Conservation (phyloP, 805 yeast genomes). For the Candida alai region DNA sequence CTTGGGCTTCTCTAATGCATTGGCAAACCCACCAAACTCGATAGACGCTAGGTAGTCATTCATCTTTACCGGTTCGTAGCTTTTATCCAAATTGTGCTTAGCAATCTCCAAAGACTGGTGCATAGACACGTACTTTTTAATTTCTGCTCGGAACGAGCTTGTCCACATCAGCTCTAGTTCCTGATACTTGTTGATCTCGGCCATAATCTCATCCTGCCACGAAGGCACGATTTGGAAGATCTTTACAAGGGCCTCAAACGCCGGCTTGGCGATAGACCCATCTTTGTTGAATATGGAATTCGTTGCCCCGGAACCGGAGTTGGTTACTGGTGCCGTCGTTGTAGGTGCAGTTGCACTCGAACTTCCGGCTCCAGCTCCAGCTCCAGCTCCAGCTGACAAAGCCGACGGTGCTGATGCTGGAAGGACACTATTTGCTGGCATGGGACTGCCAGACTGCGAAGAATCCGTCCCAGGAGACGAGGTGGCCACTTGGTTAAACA, state of each 20-base stretch:
- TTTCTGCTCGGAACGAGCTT: slow-evolving; percentile 23
- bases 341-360: slow-evolving; percentile 2
- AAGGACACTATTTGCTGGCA: too few relatives aligned
- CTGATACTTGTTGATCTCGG: slow-evolving; percentile 22
- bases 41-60: slow-evolving; percentile 36
- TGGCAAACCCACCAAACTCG: slow-evolving; percentile 35
- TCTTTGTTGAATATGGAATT: slow-evolving; percentile 26
- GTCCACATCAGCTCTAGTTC: slow-evolving; percentile 31
- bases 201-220: slow-evolving; percentile 30
- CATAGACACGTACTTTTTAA: slow-evolving; percentile 25
- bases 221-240: slow-evolving; percentile 27
- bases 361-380: slow-evolving; percentile 3
- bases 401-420: slow-evolving; percentile 6
- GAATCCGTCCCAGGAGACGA: slow-evolving; percentile 1
- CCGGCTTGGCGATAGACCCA: slow-evolving; percentile 22
- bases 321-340: slow-evolving; percentile 3
- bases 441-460: neutral
- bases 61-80: slow-evolving; percentile 28
- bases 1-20: slow-evolving; percentile 18
- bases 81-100: slow-evolving; percentile 19
- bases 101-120: slow-evolving; percentile 27
- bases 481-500: slow-evolving; percentile 14
- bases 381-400: too few relatives aligned
- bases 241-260: slow-evolving; percentile 22
- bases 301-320: slow-evolving; percentile 2